Conservation (phyloP, 75 land plant species). For the Pinus albicaulis region DNA sequence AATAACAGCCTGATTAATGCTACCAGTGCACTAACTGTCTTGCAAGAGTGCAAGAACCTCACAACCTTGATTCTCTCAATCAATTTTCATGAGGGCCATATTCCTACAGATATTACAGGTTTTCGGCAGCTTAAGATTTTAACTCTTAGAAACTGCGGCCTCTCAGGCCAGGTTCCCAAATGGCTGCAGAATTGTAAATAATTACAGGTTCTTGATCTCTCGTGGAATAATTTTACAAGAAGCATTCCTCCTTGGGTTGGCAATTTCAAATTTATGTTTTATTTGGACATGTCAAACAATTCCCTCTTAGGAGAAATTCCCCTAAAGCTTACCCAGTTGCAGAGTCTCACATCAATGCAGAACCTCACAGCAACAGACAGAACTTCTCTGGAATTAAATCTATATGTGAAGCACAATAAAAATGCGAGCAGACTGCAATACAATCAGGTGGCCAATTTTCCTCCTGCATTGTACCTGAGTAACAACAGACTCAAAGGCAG, state of each 20-base stretch:
- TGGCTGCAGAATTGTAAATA: slow-evolving; percentile 31
- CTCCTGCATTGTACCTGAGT: slow-evolving; percentile 47
- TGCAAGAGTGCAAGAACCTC: slow-evolving; percentile 35
- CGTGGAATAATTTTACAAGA: slow-evolving; percentile 42
- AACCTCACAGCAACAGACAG: slow-evolving; percentile 6
- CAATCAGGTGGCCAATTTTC: slow-evolving; percentile 42
- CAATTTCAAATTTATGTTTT: slow-evolving; percentile 18
- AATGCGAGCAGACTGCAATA: slow-evolving; percentile 40
- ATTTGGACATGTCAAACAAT: slow-evolving; percentile 59
- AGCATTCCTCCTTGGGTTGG: slow-evolving; percentile 47
- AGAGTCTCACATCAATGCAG: slow-evolving; percentile 30
- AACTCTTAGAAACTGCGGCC: slow-evolving; percentile 29
- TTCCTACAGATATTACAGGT: slow-evolving; percentile 3
- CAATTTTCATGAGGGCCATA: slow-evolving; percentile 52
- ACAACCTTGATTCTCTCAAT: slow-evolving; percentile 29
- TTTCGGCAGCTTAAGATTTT: slow-evolving; percentile 30
- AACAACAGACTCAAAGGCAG: slow-evolving; percentile 42
- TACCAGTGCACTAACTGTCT: slow-evolving; percentile 21
- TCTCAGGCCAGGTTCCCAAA: slow-evolving; percentile 34
- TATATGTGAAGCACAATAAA: slow-evolving; percentile 26
- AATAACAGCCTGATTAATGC: slow-evolving; percentile 26
- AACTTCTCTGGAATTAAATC: slow-evolving; percentile 25
- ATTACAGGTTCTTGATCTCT: slow-evolving; percentile 49
- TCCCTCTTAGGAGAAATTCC: slow-evolving; percentile 43
- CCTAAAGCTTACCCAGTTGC: slow-evolving; percentile 20